A percentile compares a stretch with the other conserved stretches of the same genome.
Evolutionary conservation across 2,329 filamentous ascomycete genomes (phyloP).

Genomic region (Lasiodiplodia sp.): DNA sequence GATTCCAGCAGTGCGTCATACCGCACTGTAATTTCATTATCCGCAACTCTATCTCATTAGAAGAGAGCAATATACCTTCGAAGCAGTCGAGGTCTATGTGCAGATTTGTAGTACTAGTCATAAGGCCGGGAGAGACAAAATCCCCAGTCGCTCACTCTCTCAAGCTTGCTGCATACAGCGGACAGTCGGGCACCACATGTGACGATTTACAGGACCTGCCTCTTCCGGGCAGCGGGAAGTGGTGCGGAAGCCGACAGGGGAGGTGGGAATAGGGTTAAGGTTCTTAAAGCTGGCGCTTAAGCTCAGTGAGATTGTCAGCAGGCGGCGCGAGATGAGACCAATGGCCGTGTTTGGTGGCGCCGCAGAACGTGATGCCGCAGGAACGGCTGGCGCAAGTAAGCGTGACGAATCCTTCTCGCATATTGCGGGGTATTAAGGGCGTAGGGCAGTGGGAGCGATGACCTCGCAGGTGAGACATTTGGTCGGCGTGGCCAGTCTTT

Average conservation of each 20-base stretch:
- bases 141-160: background rate
- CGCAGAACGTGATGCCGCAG: slow-evolving; percentile 12
- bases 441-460: background rate
- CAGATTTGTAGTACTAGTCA: too few relatives aligned
- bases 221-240: background rate
- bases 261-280: slow-evolving; percentile 8
- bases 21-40: too few relatives aligned
- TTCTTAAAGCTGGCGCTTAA: slow-evolving; percentile 5
- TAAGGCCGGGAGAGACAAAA: too few relatives aligned
- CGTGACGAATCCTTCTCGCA: slow-evolving; percentile 11
- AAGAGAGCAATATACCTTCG: too few relatives aligned
- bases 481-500: background rate
- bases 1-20: background rate
- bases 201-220: slow-evolving; percentile 6
- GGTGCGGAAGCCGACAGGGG: background rate
- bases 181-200: background rate
- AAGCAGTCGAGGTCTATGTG: too few relatives aligned
- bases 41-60: too few relatives aligned
- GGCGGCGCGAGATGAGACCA: background rate
- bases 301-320: background rate
- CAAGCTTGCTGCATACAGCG: background rate
- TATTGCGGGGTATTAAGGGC: background rate
- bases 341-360: background rate
- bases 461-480: background rate
- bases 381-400: slow-evolving; percentile 1